These are phyloP conservation scores for Diospyros lotus DNA, from an alignment of 148 eudicot genomes.

Conservation along the genomic window DNA sequence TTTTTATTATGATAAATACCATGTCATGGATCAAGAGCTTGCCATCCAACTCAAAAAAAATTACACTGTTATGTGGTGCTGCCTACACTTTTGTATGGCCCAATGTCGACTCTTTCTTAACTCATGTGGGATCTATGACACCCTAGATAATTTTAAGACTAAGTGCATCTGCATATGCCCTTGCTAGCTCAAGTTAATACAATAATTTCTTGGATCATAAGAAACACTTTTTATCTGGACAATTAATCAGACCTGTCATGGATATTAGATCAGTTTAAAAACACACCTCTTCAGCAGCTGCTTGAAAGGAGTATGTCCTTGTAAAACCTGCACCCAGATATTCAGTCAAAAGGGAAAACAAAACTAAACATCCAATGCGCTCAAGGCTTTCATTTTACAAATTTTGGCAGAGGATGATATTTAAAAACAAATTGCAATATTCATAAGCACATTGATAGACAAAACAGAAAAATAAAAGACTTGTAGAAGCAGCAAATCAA, in stretches of 20 bases:
- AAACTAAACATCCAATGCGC: background rate
- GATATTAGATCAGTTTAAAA: background rate
- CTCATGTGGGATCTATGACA: too few species aligned
- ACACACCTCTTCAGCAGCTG: constrained; percentile 54
- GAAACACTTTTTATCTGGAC: background rate
- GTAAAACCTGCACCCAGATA: constrained; percentile 59
- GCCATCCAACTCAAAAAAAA: too few species aligned
- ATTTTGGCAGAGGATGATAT: background rate
- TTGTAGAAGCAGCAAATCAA: background rate
- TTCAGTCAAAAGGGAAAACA: background rate
- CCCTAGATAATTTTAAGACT: too few species aligned
- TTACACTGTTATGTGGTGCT: too few species aligned
- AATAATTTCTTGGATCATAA: background rate
- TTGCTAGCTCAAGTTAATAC: background rate
- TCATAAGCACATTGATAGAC: background rate
- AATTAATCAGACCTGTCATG: background rate
- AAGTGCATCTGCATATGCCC: background rate
- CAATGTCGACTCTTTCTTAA: too few species aligned
- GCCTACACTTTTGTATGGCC: too few species aligned
- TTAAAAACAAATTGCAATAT: background rate
- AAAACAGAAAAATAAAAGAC: background rate
- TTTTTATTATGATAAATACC: too few species aligned
- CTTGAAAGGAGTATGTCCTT: constrained; percentile 86
- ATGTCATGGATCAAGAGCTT: too few species aligned
- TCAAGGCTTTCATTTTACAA: background rate